phyloP scores from a whole-genome alignment of 192 early-diverging fungal genomes.

The Martensiomyces pterosporus region DNA sequence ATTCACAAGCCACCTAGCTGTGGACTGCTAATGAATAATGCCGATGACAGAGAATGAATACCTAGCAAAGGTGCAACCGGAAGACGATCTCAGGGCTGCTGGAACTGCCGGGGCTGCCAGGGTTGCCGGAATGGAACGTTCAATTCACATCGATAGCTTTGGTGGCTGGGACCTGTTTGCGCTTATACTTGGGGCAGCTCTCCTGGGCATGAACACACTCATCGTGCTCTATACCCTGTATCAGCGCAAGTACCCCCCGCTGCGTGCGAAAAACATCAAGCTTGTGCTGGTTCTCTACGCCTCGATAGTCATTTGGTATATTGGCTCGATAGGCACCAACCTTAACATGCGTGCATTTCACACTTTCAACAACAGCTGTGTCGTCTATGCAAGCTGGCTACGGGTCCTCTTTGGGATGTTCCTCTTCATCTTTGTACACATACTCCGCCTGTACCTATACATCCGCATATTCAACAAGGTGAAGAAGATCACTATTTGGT shows the following conservation, averaged over 20 bases:
- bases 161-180: slow-evolving; percentile 9
- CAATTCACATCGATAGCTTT: slow-evolving; percentile 2
- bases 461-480: slow-evolving; percentile 26
- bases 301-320: slow-evolving; percentile 32
- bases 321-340: slow-evolving; percentile 37
- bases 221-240: slow-evolving; percentile 22
- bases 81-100: neutral
- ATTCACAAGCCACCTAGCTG: too few species aligned
- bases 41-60: too few species aligned
- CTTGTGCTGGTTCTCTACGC: slow-evolving; percentile 27
- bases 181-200: slow-evolving; percentile 8
- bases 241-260: slow-evolving; percentile 27
- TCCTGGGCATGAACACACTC: slow-evolving; percentile 29
- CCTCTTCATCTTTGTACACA: slow-evolving; percentile 22
- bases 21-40: too few species aligned
- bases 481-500: slow-evolving; percentile 7
- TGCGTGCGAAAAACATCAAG: slow-evolving; percentile 37
- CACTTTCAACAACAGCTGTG: slow-evolving; percentile 14
- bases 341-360: slow-evolving; percentile 14
- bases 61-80: too few species aligned
- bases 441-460: slow-evolving; percentile 38
- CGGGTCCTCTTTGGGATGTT: slow-evolving; percentile 31
- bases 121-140: neutral
- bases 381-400: slow-evolving; percentile 33
- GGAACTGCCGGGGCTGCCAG: too few species aligned